Percentiles rank a stretch among this genome's conserved stretches.
Conservation (phyloP, 495 filamentous ascomycete genomes). For the Penicillium malachiteum region DNA sequence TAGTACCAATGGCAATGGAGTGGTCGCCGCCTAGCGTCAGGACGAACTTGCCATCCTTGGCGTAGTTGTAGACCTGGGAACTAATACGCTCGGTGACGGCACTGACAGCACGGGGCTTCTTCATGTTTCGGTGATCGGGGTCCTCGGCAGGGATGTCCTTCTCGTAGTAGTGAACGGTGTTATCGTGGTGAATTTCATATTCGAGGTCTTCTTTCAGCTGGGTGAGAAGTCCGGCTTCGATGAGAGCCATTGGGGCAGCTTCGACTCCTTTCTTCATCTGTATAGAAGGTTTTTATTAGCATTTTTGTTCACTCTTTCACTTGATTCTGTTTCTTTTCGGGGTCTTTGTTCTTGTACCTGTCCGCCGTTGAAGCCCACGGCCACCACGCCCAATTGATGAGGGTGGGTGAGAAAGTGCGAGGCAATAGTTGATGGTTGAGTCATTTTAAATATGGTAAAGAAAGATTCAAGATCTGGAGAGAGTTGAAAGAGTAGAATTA, state of each 20-base stretch:
- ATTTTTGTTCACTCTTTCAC: background rate
- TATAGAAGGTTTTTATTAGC: background rate
- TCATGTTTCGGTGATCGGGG: constrained; percentile 84
- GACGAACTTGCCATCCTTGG: constrained; percentile 79
- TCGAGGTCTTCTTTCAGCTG: constrained; percentile 82
- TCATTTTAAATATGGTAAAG: constrained; percentile 43
- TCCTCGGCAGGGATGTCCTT: constrained; percentile 65
- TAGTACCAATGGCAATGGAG: constrained; percentile 90
- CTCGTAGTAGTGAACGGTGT: constrained; percentile 78
- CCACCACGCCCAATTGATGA: constrained; percentile 84
- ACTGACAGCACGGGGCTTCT: constrained; percentile 84
- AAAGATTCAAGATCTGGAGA: background rate
- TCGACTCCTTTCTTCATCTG: constrained; percentile 93
- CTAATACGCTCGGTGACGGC: constrained; percentile 79
- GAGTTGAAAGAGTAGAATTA: background rate
- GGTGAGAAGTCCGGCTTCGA: constrained; percentile 81
- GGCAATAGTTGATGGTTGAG: constrained; percentile 67
- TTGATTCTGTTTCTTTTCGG: background rate
- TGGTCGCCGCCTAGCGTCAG: constrained; percentile 96
- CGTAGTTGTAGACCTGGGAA: constrained; percentile 84
- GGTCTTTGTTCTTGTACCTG: constrained; percentile 59
- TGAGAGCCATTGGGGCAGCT: constrained; percentile 85
- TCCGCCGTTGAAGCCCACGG: constrained; percentile 95
- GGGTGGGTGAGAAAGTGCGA: constrained; percentile 79
- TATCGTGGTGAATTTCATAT: constrained; percentile 83